Evolutionary conservation across 208 protist species (phyloP).

Genomic region (Wallacemonas sp.): DNA sequence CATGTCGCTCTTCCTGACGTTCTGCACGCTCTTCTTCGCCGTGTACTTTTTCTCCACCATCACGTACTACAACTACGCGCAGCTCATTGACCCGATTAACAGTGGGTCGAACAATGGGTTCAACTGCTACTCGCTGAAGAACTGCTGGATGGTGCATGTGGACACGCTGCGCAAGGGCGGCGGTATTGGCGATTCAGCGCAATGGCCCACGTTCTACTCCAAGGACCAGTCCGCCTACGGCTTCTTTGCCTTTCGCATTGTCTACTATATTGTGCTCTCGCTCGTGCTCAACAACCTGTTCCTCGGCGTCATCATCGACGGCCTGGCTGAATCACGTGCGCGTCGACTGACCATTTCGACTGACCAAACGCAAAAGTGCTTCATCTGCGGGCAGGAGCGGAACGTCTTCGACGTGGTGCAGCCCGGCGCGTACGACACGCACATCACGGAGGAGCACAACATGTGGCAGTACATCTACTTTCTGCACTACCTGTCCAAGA

Average conservation of each 20-base stretch:
- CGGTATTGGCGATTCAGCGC: constrained; percentile 75
- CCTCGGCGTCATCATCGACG: constrained; percentile 95
- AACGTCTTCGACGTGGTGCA: constrained; percentile 76
- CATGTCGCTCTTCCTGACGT: constrained; percentile 46
- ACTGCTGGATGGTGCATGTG: constrained; percentile 73
- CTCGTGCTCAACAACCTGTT: constrained; percentile 88
- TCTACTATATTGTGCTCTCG: constrained; percentile 84
- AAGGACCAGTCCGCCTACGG: constrained; percentile 70
- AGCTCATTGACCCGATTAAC: constrained; percentile 46
- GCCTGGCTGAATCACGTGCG: constrained; percentile 48
- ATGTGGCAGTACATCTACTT: constrained; percentile 96
- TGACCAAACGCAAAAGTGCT: constrained; percentile 90
- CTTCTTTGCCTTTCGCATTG: constrained; percentile 88
- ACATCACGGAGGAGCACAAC: constrained; percentile 93
- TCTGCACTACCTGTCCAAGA: constrained; percentile 76
- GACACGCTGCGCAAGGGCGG: constrained; percentile 71
- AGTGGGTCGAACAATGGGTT: constrained; percentile 43
- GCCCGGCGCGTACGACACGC: constrained; percentile 75
- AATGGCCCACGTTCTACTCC: constrained; percentile 56
- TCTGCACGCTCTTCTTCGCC: constrained; percentile 47
- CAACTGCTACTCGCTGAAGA: constrained; percentile 71
- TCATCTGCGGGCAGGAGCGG: constrained; percentile 91
- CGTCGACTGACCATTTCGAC: not conserved
- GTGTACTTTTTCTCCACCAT: constrained; percentile 60
- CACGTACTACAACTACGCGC: constrained; percentile 58